Evolutionary conservation across 2,329 filamentous ascomycete genomes (phyloP).

Genomic region (Cadophora luteo-olivacea): DNA sequence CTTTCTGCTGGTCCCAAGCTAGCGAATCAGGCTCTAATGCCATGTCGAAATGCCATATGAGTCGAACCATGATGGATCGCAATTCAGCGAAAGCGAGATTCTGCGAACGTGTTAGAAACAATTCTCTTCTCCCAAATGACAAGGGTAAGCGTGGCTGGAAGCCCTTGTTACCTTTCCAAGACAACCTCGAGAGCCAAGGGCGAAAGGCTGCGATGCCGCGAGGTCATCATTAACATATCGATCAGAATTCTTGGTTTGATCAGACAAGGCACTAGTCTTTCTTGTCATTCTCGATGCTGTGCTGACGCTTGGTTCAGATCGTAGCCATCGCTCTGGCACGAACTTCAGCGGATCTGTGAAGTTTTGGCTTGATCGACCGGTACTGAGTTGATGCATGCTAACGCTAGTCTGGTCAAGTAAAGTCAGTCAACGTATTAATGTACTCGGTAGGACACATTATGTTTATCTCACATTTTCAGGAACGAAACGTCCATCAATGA

Average conservation of each 20-base stretch:
- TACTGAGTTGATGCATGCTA: not conserved
- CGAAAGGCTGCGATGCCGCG: constrained; percentile 8
- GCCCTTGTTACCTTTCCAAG: constrained; percentile 4
- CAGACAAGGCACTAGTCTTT: not conserved
- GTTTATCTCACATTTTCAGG: not conserved
- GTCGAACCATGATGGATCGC: constrained; percentile 4
- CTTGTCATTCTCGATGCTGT: not conserved
- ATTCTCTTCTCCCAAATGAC: not conserved
- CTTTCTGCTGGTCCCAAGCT: constrained; percentile 7
- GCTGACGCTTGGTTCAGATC: not conserved
- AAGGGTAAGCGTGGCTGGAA: too few species aligned
- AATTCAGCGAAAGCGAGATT: constrained; percentile 21
- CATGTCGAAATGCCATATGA: constrained; percentile 13
- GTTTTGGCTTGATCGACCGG: not conserved
- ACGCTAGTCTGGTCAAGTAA: not conserved
- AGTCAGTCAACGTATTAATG: not conserved
- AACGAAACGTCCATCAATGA: constrained; percentile 13
- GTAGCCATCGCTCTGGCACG: constrained; percentile 15
- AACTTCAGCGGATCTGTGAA: constrained; percentile 11
- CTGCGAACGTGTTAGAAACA: not conserved
- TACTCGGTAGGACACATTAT: not conserved
- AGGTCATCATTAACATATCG: constrained; percentile 4
- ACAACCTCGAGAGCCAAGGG: constrained; percentile 13
- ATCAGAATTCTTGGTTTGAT: not conserved
- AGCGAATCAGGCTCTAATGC: not conserved